Base-by-base conservation (phyloP, 768 basidiomycete genomes). In the Mycena belliarum region DNA sequence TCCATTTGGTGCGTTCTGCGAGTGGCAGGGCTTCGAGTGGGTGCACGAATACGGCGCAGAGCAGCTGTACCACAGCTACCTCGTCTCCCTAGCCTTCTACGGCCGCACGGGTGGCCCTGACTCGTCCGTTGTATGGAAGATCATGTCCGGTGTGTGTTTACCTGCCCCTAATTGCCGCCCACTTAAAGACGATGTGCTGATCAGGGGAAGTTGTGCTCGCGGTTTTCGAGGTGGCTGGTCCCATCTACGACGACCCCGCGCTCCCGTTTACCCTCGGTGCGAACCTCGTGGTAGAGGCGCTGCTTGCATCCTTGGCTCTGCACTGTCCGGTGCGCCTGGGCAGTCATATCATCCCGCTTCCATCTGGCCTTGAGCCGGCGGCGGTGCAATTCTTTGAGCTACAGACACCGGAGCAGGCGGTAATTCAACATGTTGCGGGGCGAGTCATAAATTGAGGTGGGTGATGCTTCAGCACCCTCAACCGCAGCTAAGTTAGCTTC, bases 31-130 rank as follows among this genome's bases (percentile, higher is more conserved):
- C 20, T 55, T 60, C 35, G 48, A 60, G 26, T 60, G 59, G 59
- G 37, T 60, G 21, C 59, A 60, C 48, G 59, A 55, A 37, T 60
- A 60, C 40, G 51, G 43, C 48, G 33, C 35, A 29, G 23, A 52
- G 2, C 38, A 49, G 26, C 28, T 60, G 6, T 48, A 32, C 3
- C 59, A 60, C 40, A 12, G 54, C 35, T 55, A 55, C 49, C 15
- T 18, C 32, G 59, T 60, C 10, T 12, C 21, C 3, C 37, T 61
- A 8, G 33, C 42, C 18, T 52, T 61, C 24, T 40, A 41, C 23
- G 54, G 59, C 4, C 59, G 54, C 38, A 56, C 59, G n/a, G 6
- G 15, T 5, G 59, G 59, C 2, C 23, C 49, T 1, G 59, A 37
- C 7, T 60, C 59, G 4, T 55, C 59, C 1, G 50, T 56, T 33